Percentiles rank a stretch among this genome's conserved stretches.
Conservation (phyloP, 1,139 yeast genomes). For the Pichia sp. region DNA sequence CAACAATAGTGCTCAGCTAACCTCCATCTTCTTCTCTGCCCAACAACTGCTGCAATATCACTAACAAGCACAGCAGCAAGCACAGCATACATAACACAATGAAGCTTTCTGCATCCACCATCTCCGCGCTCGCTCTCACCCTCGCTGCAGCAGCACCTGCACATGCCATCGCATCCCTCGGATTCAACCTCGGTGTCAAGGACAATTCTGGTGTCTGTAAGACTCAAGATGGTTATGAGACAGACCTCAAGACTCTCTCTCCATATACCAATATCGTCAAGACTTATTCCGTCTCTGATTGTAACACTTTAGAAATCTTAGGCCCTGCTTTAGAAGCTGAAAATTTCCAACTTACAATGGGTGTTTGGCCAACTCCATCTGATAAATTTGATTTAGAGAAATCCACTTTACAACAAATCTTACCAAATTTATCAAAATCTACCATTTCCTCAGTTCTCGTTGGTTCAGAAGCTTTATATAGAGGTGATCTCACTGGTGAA, state of each 20-base stretch:
- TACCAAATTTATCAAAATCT: conserved; percentile 61
- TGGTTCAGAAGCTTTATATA: conserved; percentile 89
- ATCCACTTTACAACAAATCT: conserved; percentile 55
- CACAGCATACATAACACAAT: no score
- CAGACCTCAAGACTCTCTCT: conserved; percentile 53
- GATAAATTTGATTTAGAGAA: conserved; percentile 66
- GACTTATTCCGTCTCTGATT: conserved; percentile 81
- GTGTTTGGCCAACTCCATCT: conserved; percentile 88
- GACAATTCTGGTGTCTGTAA: conserved; percentile 68
- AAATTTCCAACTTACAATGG: conserved; percentile 65
- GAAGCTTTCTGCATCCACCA: conserved; percentile 24
- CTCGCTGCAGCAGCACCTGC: conserved; percentile 21
- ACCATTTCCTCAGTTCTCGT: conserved; percentile 72
- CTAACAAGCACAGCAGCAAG: no score
- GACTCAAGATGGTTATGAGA: conserved; percentile 53
- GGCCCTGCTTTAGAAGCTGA: conserved; percentile 81
- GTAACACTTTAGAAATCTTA: conserved; percentile 73
- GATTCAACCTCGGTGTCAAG: conserved; percentile 76
- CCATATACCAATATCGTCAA: conserved; percentile 57
- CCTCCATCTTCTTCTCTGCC: no score
- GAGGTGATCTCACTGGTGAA: conserved; percentile 68
- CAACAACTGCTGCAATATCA: no score
- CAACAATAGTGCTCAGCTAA: no score
- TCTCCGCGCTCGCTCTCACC: conserved; percentile 24
- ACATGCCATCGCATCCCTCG: conserved; percentile 18